Base-by-base conservation (phyloP, 148 eudicot species). In the Silene uniflora region DNA sequence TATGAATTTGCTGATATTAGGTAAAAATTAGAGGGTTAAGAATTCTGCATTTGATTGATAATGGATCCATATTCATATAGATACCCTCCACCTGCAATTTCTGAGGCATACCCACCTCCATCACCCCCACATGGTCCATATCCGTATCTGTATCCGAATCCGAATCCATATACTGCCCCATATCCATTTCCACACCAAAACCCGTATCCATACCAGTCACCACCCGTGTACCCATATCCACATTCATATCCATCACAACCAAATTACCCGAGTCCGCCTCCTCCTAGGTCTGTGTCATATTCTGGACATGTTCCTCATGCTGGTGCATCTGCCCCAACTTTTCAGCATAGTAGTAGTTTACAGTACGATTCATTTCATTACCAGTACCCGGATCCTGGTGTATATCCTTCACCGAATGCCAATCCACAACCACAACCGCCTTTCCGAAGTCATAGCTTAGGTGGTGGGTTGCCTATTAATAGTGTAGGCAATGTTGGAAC, bases 21-120 rank as follows among this genome's bases (percentile, higher is more conserved):
- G 69, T 8, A 9, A 11, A 58, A 62, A 16, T 52, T 47, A 52
- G 17, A 16, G 56, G 4, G 17, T 52, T 60, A 49, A 35, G 71
- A 42, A 62, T 69, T 69, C 25, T 74, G 46, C 75, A 59, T 73
- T 73, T 73, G 67, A 73, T 73, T 75, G 79, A 71, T 69, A 27
- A 87, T 88, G 90, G 91, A 84, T 66, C 72, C 87, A 77, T 86
- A 85, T 72, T 77, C 81, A 25, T 87, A 87, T 82, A 85, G 84
- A 58, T 90, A 87, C 74, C 88, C 85, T 68, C 82, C 89, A 29
- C 79, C 56, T 13, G 58, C 80, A 13, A 25, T 2, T 62, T 65
- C 81, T 47, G 81, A 78, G 44, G 59, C 62, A 22, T 67, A 73
- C 65, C 66, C 77, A 25, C 69, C 72, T 32, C 76, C 64, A 56